phyloP scores from a whole-genome alignment of 179 eudicot species.

The Vitellaria paradoxa region DNA sequence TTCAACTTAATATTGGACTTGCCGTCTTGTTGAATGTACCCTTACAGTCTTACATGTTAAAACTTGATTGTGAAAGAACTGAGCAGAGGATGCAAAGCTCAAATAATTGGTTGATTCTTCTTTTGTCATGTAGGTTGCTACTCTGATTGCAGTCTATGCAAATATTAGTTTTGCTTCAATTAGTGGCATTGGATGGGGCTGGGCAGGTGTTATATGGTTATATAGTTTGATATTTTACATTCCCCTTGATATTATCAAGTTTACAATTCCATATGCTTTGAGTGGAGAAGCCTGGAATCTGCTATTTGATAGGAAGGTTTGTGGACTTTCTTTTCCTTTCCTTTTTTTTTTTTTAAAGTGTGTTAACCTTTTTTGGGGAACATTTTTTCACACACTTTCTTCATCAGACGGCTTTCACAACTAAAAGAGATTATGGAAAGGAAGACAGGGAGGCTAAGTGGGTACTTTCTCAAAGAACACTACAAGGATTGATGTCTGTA shows the following conservation, averaged over 20 bases:
- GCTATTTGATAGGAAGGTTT: slow-evolving; percentile 58
- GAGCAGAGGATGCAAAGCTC: background rate
- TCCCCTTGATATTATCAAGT: slow-evolving; percentile 68
- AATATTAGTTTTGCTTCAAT: slow-evolving; percentile 58
- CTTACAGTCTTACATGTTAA: background rate
- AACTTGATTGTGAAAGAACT: background rate
- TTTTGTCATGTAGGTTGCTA: slow-evolving; percentile 52
- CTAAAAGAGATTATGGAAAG: slow-evolving; percentile 56
- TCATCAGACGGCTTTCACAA: slow-evolving; percentile 57
- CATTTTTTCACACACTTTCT: background rate
- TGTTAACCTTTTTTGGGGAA: background rate
- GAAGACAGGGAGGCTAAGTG: slow-evolving; percentile 59
- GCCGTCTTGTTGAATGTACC: background rate
- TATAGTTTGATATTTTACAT: slow-evolving; percentile 65
- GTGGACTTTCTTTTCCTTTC: background rate
- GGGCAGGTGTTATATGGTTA: slow-evolving; percentile 86
- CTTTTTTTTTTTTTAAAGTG: background rate
- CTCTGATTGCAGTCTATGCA: slow-evolving; percentile 78
- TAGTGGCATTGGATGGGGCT: slow-evolving; percentile 79
- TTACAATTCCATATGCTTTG: slow-evolving; percentile 51
- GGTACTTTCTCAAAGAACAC: slow-evolving; percentile 50
- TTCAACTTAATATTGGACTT: background rate
- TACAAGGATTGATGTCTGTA: slow-evolving; percentile 38
- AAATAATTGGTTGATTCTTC: slow-evolving; percentile 7
- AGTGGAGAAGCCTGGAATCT: slow-evolving; percentile 69